These are phyloP conservation scores for Suillus variegatus DNA, from an alignment of 768 basidiomycete species.

Conservation along the genomic window DNA sequence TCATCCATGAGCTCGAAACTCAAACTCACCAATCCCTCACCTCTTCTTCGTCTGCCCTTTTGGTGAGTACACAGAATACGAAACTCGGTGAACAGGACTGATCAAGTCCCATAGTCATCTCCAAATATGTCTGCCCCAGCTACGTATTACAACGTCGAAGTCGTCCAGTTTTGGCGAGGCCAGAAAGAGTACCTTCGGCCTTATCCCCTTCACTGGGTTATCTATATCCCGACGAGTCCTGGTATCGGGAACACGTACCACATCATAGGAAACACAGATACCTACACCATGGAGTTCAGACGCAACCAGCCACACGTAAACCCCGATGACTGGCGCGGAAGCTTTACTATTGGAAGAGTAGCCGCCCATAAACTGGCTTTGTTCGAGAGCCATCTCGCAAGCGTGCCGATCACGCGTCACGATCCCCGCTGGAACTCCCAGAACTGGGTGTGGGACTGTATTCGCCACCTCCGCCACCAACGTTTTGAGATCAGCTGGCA, in stretches of 20 bases:
- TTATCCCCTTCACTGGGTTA: conserved; percentile 28
- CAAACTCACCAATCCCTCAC: not conserved
- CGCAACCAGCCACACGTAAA: conserved; percentile 9
- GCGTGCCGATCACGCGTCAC: conserved; percentile 21
- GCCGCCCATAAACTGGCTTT: conserved; percentile 12
- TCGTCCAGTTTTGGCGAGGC: conserved; percentile 32
- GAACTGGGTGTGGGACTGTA: conserved; percentile 28
- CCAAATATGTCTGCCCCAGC: conserved; percentile 19
- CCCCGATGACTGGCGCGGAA: conserved; percentile 25
- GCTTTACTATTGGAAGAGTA: conserved; percentile 24
- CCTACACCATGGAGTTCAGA: conserved; percentile 21
- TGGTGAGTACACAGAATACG: not conserved
- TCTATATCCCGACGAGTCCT: conserved; percentile 27
- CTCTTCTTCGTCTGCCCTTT: not conserved
- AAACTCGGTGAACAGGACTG: not conserved
- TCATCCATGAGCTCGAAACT: not conserved
- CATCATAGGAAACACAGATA: conserved; percentile 25
- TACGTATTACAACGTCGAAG: conserved; percentile 24
- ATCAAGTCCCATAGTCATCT: not conserved
- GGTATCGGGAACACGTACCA: conserved; percentile 29
- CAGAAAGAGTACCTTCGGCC: conserved; percentile 18
- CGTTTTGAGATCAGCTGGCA: conserved; percentile 20
- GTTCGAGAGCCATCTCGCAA: conserved; percentile 19
- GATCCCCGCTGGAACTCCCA: conserved; percentile 27
- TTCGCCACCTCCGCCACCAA: conserved; percentile 8